Base-by-base conservation (phyloP, 305 asterid genomes). In the Fraxinus ornus region DNA sequence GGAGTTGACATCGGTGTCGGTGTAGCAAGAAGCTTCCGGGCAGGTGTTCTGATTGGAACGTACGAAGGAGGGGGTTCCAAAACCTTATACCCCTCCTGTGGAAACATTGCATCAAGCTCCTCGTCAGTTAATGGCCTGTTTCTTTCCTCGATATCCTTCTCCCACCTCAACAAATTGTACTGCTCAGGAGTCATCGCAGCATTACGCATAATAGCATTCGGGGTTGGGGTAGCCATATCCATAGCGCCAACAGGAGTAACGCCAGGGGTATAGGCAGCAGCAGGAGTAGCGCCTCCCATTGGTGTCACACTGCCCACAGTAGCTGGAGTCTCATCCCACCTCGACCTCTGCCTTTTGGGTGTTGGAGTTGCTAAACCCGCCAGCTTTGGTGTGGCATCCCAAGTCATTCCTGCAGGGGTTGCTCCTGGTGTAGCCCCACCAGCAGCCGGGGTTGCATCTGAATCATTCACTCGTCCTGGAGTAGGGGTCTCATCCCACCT, bases 301-400 rank as follows among this genome's bases (percentile, higher is more conserved):
- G 97, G 99, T 0, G 99, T 95, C 28, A 94, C 98, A 87, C 99
- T 95, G 24, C 98, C 98, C 93, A 95, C 93, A 17, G 97, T 89
- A 32, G 99, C 99, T 6, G 99, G 99, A 49, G 99, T 95, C 86
- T 95, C 99, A 79, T 95, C 99, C 99, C 99, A 95, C 89, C 99
- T 95, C 3, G 99, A 95, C 86, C 98, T 93, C 92, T 95, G 98
- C 80, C 95, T 87, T 88, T 95, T 95, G 6, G 99, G 99, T 3
- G 99, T 95, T 8, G 99, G 99, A 22, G 98, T 95, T 44, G 94
- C 97, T 83, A 91, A 49, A 74, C 97, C 98, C 79, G 92, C 90
- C 52, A 91, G 86, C 89, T 95, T 95, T 0, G 98, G 98, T 0
- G 98, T 95, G 49, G 98, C 92, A 88, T 95, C 98, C 98, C 98